Base-by-base conservation (phyloP, 2,329 filamentous ascomycete genomes). In the Verticillium klebahnii region DNA sequence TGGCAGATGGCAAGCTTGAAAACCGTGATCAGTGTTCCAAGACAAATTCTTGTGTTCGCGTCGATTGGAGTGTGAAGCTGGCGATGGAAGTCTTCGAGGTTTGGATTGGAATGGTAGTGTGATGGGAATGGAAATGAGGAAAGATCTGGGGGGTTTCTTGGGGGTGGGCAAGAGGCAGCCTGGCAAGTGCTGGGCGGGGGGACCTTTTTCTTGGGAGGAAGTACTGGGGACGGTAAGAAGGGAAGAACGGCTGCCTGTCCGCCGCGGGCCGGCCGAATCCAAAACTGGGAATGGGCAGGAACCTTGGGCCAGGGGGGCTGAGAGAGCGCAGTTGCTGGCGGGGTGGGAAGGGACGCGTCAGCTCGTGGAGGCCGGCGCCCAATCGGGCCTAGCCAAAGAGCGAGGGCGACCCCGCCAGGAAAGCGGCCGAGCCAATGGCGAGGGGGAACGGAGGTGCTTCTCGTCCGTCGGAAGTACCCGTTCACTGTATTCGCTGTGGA, bases 241-340 rank as follows among this genome's bases (percentile, higher is more conserved):
- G 36, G 19, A 25, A 50, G 45, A 23, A 25, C 45, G 40, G 25
- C 39, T 58, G 40, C 57, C 57, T 58, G 57, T 29, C 31, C 37
- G 9, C 25, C 23, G 37, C 57, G 57, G 57, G 37, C 57, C 57
- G 57, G 23, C 34, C 37, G 50, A 40, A 32, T 58, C 45, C 57
- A 58, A 58, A 58, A 58, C 57, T 50, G 45, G 45, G 45, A 50
- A 50, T 50, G 57, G 57, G 57, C 15, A 58, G 37, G 14, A 58
- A 58, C 34, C 17, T 36, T 9, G 37, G 32, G 25, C 55, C 39
- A 29, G 23, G 36, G 36, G 40, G 78, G 73, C 69, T 78, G 77
- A 11, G 77, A 11, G 77, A 75, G 75, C 61, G 76, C 45, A 75
- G 61, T 70, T 69, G 67, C 67, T 74, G 70, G 61, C 69, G 57